Evolutionary conservation across 495 filamentous ascomycete species (phyloP), one percentile per base, ranked within the genome.

Genomic region (Corynascus novoguineensis): DNA sequence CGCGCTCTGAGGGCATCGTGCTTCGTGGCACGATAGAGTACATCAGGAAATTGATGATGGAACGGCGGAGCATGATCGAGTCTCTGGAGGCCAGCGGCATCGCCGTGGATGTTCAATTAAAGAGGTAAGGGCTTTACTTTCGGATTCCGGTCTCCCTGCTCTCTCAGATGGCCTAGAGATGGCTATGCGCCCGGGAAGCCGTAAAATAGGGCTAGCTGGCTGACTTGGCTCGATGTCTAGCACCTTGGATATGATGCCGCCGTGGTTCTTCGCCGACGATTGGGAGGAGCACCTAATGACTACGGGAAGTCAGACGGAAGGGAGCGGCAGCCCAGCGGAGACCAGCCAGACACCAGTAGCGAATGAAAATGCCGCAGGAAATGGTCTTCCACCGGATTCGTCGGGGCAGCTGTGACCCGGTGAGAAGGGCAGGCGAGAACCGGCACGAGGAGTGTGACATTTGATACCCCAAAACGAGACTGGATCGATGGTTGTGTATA

Each of bases 1-100:
- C 86, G 0, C 81, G 90, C 32, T 93, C 89, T 60, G 92, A 97
- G 73, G 87, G 86, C 40, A 76, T 89, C 22, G 90, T 97, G 15
- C 75, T 97, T 17, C 81, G 83, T 52, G 84, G 83, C 63, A 90
- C 89, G 0, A 81, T 91, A 3, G 82, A 85, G 21, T 88, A 83
- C 65, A 86, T 95, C 67, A 73, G 77, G 7, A 72, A 83, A 52
- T 75, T 88, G 67, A 67, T 95, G 17, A 74, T 75, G 48, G 78
- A 84, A 64, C 78, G 87, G 38, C 76, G 67, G 55, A 72, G 75
- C 46, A 71, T 93, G 31, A 79, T 89, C 34, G 35, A 59, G 44
- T 32, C 59, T 4, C 47, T 66, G 14, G 67, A 71, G 28, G 52
- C 29, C 3, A 63, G 28, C 2, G 68, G 70, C 8, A 44, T 62